Evolutionary conservation across 179 eudicot species (phyloP), one percentile per base, ranked within the genome.

Genomic region (Vitellaria paradoxa): DNA sequence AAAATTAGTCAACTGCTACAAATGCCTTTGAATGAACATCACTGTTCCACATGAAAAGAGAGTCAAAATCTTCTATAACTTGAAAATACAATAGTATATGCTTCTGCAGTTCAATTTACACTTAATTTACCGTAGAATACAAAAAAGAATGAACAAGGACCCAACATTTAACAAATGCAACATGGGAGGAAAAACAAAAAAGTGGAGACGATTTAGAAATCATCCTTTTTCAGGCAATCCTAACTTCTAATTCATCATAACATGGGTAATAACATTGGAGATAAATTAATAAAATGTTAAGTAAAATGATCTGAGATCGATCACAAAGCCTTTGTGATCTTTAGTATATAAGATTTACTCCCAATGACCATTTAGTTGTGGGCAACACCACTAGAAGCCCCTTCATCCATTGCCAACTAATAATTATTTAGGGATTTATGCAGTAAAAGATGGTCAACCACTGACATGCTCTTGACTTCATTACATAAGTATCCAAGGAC

Each of bases 21-120:
- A 93, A 95, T 64, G 98, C 89, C 84, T 95, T 93, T 73, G 91
- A 84, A 76, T 93, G 89, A 84, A 95, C 99, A 81, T 95, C 99
- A 88, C 99, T 95, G 84, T 24, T 7, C 49, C 64, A 66, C 65
- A 70, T 68, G 30, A n/a, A n/a, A 17, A 53, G 42, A 47, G 24
- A 46, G 75, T 57, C 55, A 40, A 73, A 45, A 18, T 10, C 70
- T 24, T 37, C 68, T 18, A 49, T 15, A 76, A 70, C 70, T 57
- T 63, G 49, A 26, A 59, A 26, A 14, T 62, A 57, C 67, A 59
- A 52, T 12, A 55, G 47, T 3, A 55, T 20, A 50, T 21, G n/a
- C 73, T 50, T 70, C 50, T 50, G 6, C 40, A 7, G 13, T 23
- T 50, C 42, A 13, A 73, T 4, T 59, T 13, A 57, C 56, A 73